Evolutionary conservation across 1,284 basidiomycete species (phyloP).

Genomic region (Cutaneotrichosporon dermatis): DNA sequence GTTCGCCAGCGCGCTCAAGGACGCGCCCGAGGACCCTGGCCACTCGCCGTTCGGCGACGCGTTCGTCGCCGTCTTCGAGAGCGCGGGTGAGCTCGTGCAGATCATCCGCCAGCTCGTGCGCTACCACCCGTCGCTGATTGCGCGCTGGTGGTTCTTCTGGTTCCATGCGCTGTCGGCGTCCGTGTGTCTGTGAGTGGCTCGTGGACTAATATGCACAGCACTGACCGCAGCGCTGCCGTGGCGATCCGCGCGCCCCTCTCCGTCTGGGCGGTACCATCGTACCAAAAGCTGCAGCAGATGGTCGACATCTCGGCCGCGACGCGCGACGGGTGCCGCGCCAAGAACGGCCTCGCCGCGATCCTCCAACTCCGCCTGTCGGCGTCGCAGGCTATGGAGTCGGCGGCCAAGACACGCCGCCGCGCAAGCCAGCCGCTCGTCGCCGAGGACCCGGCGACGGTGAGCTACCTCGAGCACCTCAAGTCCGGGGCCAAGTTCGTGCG

Average conservation of each 20-base stretch:
- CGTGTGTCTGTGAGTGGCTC: conserved; percentile 40
- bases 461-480: conserved; percentile 5
- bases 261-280: conserved; percentile 45
- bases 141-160: conserved; percentile 48
- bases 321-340: conserved; percentile 42
- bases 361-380: conserved; percentile 39
- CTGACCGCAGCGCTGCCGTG: conserved; percentile 30
- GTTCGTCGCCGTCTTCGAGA: conserved; percentile 44
- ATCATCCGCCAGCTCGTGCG: conserved; percentile 45
- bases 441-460: conserved; percentile 2
- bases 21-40: conserved; percentile 35
- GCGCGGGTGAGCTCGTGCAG: conserved; percentile 44
- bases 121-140: conserved; percentile 44
- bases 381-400: conserved; percentile 25
- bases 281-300: conserved; percentile 40
- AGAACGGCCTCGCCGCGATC: conserved; percentile 41
- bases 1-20: conserved; percentile 41
- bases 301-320: conserved; percentile 44
- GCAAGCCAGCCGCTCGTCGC: background rate
- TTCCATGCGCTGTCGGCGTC: conserved; percentile 47
- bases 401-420: background rate
- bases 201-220: too few relatives aligned
- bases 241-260: conserved; percentile 42
- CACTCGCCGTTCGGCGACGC: conserved; percentile 30
- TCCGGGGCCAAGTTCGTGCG: conserved; percentile 1